Base-by-base conservation (phyloP, 495 filamentous ascomycete species). In the Cenococcum geophilum region DNA sequence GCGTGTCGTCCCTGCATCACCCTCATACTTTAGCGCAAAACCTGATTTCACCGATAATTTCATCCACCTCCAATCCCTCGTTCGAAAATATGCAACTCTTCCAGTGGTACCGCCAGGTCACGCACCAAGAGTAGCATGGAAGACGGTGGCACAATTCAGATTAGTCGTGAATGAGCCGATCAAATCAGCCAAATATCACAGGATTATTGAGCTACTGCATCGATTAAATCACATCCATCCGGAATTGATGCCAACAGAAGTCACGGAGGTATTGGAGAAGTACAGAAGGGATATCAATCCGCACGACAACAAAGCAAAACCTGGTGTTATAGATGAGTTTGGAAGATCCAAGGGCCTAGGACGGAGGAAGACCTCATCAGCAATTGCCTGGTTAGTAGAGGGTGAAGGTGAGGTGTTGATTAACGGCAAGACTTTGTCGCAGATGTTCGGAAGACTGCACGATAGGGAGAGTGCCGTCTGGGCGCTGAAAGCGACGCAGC, bases 391-490 rank as follows among this genome's bases (percentile, higher is more conserved):
- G 70, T 73, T 99, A 18, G 89, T 97, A 9, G 92, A 97, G 76
- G 93, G 93, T 0, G 87, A 89, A 27, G 93, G 93, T 1, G 86
- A 96, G 72, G 86, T 95, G 11, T 69, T 91, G 62, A 77, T 99
- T 63, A 99, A 99, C 75, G 91, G 91, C 22, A 92, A 89, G 76
- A 82, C 78, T 12, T 74, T 99, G 51, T 78, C 81, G 22, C 82
- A 89, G 21, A 82, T 81, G 27, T 99, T 99, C 72, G 86, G 85
- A 32, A 82, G 93, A 25, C 74, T 97, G 47, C 92, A 97, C 74
- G 93, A 99, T 71, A 84, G 93, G 23, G 95, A 97, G 76, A 97
- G 90, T 68, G 93, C 88, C 0, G 76, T 95, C 9, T 97, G 92
- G 92, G 83, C 95, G 4, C 73, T 97, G 67, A 86, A 90, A 62